A percentile compares a stretch with the other conserved stretches of the same genome.
Evolutionary conservation across 441 rosid species (phyloP).

Genomic region (Croton setiger): DNA sequence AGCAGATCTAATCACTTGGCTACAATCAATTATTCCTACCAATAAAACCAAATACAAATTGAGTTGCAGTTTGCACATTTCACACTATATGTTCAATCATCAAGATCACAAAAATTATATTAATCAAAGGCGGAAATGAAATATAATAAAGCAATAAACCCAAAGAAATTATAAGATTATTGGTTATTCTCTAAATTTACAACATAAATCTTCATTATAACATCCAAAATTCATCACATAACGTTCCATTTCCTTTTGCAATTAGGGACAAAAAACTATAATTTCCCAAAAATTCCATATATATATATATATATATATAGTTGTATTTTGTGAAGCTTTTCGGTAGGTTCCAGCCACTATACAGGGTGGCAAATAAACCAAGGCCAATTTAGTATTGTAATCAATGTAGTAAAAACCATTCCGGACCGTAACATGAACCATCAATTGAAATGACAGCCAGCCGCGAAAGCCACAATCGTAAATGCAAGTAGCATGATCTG

Average conservation of each 20-base stretch:
- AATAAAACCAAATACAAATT: not conserved
- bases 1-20: too few species aligned
- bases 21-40: not conserved
- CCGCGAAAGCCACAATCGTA: constrained; percentile 46
- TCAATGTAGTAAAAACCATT: constrained; percentile 56
- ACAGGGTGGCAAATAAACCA: constrained; percentile 75
- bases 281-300: not conserved
- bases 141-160: not conserved
- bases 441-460: constrained; percentile 74
- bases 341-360: constrained; percentile 80
- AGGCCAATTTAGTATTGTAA: constrained; percentile 89
- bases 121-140: not conserved
- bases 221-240: not conserved
- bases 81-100: not conserved
- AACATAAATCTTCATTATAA: not conserved
- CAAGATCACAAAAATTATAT: not conserved
- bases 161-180: not conserved
- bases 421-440: constrained; percentile 76
- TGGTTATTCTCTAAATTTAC: constrained; percentile 4
- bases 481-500: constrained; percentile 67
- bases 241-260: not conserved
- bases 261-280: not conserved
- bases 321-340: constrained; percentile 74
- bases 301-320: too few species aligned
- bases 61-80: not conserved